Base-by-base conservation (phyloP, 768 basidiomycete genomes). In the Auricularia heimuer region DNA sequence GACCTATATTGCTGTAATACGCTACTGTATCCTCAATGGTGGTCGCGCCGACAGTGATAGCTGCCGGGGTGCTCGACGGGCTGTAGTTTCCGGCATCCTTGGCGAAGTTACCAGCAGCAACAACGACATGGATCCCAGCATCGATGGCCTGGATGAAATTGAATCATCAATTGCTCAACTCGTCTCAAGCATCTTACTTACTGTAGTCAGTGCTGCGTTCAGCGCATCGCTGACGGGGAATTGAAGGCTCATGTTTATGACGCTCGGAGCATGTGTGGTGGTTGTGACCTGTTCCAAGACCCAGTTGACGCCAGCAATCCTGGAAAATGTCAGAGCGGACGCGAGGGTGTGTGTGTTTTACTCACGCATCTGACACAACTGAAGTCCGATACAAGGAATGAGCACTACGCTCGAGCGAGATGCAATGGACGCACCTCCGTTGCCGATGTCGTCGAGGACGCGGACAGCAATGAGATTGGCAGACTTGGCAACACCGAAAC, bases 401-500 rank as follows among this genome's bases (percentile, higher is more conserved):
- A 6, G 4, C 10, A 51, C 11, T 21, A 18, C 47, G 47, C 6
- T 51, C 18, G 6, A 11, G 47, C 21, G 18, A 51, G 18, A 6
- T 51, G 10, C 21, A 18, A 18, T 14, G 3, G 12, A 67, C 72
- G 18, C 63, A 76, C 72, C 76, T 76, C 35, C 61, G 54, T 62
- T 79, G 77, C 54, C 70, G 70, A 63, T 79, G 71, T 29, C 34
- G 34, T 24, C 34, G 8, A 29, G 4, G 4, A 14, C 24, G 21
- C 56, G 12, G 33, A 96, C 93, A 39, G 94, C 94, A 68, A 89
- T 81, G 69, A 96, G 82, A 66, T 92, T 82, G 64, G 94, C 96
- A 67, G 82, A 82, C 86, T 99, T 98, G 62, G 97, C 94, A 58
- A 99, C 94, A 77, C 97, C 97, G 71, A 92, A 98, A 76, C 87